Conservation (phyloP, 192 early-diverging fungal species). For the Helicostylum pulchrum region DNA sequence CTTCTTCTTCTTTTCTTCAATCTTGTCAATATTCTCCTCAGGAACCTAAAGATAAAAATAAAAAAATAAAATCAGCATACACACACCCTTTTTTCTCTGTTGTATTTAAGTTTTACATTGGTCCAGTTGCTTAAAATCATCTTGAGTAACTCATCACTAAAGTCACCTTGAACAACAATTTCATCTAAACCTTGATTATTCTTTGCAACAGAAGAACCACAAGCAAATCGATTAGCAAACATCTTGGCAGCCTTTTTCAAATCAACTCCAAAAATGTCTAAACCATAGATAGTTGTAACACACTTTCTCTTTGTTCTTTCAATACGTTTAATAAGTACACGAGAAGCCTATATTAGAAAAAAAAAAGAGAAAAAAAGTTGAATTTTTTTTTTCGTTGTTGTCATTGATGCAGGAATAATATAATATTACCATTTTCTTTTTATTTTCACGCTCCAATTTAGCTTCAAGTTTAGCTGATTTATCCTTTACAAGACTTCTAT, state of each 20-base stretch:
- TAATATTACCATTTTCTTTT: conserved; percentile 70
- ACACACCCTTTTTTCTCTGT: too few species aligned
- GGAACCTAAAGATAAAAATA: conserved; percentile 49
- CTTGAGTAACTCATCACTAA: conserved; percentile 84
- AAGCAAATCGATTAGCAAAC: conserved; percentile 95
- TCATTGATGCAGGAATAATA: conserved; percentile 4
- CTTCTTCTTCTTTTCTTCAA: conserved; percentile 75
- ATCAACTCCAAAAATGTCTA: conserved; percentile 93
- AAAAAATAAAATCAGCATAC: not conserved
- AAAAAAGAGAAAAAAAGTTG: not conserved
- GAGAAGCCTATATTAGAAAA: conserved; percentile 52
- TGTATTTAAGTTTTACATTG: conserved; percentile 43
- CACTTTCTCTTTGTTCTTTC: conserved; percentile 94
- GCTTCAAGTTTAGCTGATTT: conserved; percentile 51
- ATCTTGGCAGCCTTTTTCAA: conserved; percentile 95
- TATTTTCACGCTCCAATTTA: conserved; percentile 68
- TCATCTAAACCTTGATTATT: conserved; percentile 91
- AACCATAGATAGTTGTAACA: conserved; percentile 78
- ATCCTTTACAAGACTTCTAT: conserved; percentile 47
- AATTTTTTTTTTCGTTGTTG: not conserved
- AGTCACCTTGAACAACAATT: conserved; percentile 96
- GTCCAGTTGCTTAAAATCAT: conserved; percentile 77
- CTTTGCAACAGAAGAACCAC: conserved; percentile 90
- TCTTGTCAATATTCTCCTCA: conserved; percentile 70
- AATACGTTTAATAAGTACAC: conserved; percentile 79